These are phyloP conservation scores for Eutrema yunnanense DNA, from an alignment of 345 rosid genomes.

Conservation along the genomic window DNA sequence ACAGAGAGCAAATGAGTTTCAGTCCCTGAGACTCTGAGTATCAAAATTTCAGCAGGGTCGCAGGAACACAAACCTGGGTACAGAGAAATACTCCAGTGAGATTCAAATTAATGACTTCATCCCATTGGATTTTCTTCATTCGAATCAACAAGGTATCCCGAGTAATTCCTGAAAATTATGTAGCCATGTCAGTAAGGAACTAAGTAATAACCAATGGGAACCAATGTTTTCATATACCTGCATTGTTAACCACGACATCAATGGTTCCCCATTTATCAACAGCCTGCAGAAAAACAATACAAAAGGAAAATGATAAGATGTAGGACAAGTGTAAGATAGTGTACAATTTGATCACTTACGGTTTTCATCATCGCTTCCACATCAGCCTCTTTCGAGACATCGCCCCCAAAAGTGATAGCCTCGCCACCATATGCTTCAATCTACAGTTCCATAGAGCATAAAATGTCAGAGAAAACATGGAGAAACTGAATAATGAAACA, in stretches of 20 bases:
- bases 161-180: conserved; percentile 65
- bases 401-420: conserved; percentile 92
- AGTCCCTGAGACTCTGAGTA: conserved; percentile 12
- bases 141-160: conserved; percentile 83
- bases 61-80: conserved; percentile 62
- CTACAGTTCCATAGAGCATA: conserved; percentile 34
- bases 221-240: conserved; percentile 46
- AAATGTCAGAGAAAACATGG: neutral
- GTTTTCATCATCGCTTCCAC: conserved; percentile 95
- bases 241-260: conserved; percentile 90
- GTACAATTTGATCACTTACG: conserved; percentile 38
- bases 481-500: neutral
- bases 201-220: conserved; percentile 6
- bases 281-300: conserved; percentile 49
- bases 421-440: conserved; percentile 88
- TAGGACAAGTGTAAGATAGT: neutral
- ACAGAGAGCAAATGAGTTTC: conserved; percentile 33
- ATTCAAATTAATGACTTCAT: conserved; percentile 88
- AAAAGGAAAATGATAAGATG: conserved; percentile 4
- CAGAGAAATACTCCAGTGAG: conserved; percentile 95
- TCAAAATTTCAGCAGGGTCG: conserved; percentile 6
- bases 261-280: conserved; percentile 92
- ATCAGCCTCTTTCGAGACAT: conserved; percentile 88
- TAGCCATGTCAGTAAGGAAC: conserved; percentile 21
- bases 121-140: conserved; percentile 93